Conservation (phyloP, 2,329 filamentous ascomycete genomes). For the Coleophoma crateriformis region DNA sequence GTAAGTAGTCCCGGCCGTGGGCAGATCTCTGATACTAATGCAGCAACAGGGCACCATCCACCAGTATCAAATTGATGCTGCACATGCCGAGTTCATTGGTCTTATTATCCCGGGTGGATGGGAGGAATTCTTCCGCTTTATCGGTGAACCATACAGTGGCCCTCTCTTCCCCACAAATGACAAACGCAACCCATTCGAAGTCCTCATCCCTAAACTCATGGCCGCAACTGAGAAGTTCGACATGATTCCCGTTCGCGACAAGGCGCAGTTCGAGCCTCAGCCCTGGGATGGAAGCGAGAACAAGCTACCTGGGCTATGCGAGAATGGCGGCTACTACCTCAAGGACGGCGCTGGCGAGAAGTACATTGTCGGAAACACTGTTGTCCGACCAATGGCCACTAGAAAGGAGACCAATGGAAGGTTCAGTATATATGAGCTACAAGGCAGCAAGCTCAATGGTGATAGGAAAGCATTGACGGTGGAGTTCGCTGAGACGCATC, state of each 20-base stretch:
- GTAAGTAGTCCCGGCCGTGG: conserved; percentile 26
- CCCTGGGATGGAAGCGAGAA: conserved; percentile 37
- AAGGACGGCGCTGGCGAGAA: conserved; percentile 42
- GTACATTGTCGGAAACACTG: conserved; percentile 37
- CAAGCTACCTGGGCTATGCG: conserved; percentile 28
- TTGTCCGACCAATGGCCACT: conserved; percentile 42
- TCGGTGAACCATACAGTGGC: conserved; percentile 45
- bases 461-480: conserved; percentile 31
- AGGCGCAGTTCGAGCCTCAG: conserved; percentile 36
- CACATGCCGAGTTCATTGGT: conserved; percentile 48
- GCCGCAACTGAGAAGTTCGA: conserved; percentile 49
- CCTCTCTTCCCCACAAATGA: conserved; percentile 45
- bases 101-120: conserved; percentile 52
- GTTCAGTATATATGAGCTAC: conserved; percentile 48
- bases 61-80: conserved; percentile 47
- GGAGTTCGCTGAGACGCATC: conserved; percentile 41
- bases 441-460: conserved; percentile 34
- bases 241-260: conserved; percentile 45
- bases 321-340: conserved; percentile 41
- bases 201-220: conserved; percentile 49
- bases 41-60: conserved; percentile 41
- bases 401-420: conserved; percentile 39
- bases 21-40: conserved; percentile 1
- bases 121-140: conserved; percentile 55
- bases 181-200: conserved; percentile 41